Percentiles rank a stretch among this genome's conserved stretches.
Evolutionary conservation across 352 stramenopile species (phyloP).

Genomic region (Thalassiosira pacifica): DNA sequence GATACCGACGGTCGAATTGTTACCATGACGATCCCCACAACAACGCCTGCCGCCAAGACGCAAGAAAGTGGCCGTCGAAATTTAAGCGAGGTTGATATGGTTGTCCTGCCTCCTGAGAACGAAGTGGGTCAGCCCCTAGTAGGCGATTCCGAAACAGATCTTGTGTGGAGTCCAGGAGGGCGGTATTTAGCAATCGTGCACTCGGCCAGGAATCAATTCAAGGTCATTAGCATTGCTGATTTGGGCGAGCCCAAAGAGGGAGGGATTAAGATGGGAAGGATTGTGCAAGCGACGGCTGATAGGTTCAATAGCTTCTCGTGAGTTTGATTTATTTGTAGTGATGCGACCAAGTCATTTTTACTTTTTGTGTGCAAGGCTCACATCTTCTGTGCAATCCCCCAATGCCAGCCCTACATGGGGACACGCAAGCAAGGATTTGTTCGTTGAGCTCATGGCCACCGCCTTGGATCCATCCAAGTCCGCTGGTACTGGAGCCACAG

Average conservation of each 20-base stretch:
- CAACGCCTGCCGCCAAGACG: slow-evolving; percentile 11
- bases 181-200: slow-evolving; percentile 79
- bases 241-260: slow-evolving; percentile 56
- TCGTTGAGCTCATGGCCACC: slow-evolving; percentile 32
- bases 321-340: neutral
- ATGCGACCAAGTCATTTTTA: neutral
- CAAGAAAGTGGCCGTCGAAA: neutral
- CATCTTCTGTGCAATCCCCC: neutral
- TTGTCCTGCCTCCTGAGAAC: slow-evolving; percentile 72
- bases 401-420: slow-evolving; percentile 29
- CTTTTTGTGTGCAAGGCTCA: neutral
- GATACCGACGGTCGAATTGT: slow-evolving; percentile 78
- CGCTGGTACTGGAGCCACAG: slow-evolving; percentile 45
- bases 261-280: slow-evolving; percentile 65
- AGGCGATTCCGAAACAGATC: slow-evolving; percentile 34
- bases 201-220: slow-evolving; percentile 77
- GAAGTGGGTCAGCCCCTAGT: slow-evolving; percentile 73
- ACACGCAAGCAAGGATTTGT: slow-evolving; percentile 45
- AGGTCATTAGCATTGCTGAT: slow-evolving; percentile 79
- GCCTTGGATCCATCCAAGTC: slow-evolving; percentile 29
- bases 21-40: slow-evolving; percentile 67
- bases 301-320: slow-evolving; percentile 76
- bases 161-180: slow-evolving; percentile 70
- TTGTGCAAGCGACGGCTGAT: slow-evolving; percentile 76
- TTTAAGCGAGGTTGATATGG: slow-evolving; percentile 28